Evolutionary conservation across 441 rosid species (phyloP).

Genomic region (Eruca vesicaria): DNA sequence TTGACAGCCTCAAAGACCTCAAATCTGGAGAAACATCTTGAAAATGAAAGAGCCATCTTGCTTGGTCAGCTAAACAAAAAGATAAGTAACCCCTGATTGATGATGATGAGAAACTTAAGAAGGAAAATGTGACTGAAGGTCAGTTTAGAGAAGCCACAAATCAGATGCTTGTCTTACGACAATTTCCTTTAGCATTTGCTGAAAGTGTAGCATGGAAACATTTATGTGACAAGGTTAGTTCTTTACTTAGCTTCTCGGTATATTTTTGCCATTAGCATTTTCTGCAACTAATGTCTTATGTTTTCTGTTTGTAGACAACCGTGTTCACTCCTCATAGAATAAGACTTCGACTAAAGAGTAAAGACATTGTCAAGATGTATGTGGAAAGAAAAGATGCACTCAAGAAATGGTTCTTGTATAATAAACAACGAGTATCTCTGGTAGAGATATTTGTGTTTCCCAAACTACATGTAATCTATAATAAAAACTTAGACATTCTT

Average conservation of each 20-base stretch:
- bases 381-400: no score
- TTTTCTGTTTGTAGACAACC: not conserved
- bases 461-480: not conserved
- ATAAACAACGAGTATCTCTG: not conserved
- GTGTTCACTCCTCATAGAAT: not conserved
- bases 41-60: not conserved
- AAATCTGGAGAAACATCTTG: not conserved
- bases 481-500: not conserved
- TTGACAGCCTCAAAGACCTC: not conserved
- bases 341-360: no score
- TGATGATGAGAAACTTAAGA: not conserved
- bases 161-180: not conserved
- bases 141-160: not conserved
- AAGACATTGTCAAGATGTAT: no score
- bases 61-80: not conserved
- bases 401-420: not conserved
- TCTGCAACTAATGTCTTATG: not conserved
- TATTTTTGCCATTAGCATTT: not conserved
- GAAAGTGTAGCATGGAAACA: not conserved
- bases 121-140: not conserved
- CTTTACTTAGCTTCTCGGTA: not conserved
- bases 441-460: not conserved
- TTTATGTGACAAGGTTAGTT: not conserved
- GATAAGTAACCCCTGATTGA: not conserved
- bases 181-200: not conserved